These are phyloP conservation scores for Alternaria longipes DNA, from an alignment of 2,329 filamentous ascomycete species.

Conservation along the genomic window DNA sequence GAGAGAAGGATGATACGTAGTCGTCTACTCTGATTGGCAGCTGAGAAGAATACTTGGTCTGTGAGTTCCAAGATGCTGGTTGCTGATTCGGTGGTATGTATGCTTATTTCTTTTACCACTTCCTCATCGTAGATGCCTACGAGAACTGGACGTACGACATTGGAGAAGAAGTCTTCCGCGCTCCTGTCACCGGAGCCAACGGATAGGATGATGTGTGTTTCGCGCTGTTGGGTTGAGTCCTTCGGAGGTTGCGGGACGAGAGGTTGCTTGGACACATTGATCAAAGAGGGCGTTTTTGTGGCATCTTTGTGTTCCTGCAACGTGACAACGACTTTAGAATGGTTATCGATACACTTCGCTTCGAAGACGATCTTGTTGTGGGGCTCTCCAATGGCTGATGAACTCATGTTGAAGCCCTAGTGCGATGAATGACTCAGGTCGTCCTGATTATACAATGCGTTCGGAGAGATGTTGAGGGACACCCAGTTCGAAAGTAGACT, in stretches of 20 bases:
- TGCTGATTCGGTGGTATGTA: constrained; percentile 70
- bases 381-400: not conserved
- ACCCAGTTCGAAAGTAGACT: no score
- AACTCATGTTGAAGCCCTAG: not conserved
- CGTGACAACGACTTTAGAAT: constrained; percentile 7
- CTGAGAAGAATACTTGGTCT: constrained; percentile 56
- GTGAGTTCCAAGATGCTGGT: constrained; percentile 73
- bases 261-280: constrained; percentile 31
- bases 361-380: constrained; percentile 16
- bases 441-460: constrained; percentile 3
- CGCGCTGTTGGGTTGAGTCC: constrained; percentile 20
- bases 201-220: constrained; percentile 57
- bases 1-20: constrained; percentile 76
- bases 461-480: not conserved
- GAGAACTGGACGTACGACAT: constrained; percentile 54
- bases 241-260: constrained; percentile 12
- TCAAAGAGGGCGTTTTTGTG: constrained; percentile 24
- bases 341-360: constrained; percentile 18
- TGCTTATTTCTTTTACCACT: constrained; percentile 53
- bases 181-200: constrained; percentile 55
- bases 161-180: constrained; percentile 52
- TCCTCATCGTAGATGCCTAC: constrained; percentile 50
- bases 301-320: constrained; percentile 27
- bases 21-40: constrained; percentile 56
- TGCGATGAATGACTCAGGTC: constrained; percentile 6